Conservation (phyloP, 2,329 filamentous ascomycete genomes). For the Fusarium tanahbumbuense region DNA sequence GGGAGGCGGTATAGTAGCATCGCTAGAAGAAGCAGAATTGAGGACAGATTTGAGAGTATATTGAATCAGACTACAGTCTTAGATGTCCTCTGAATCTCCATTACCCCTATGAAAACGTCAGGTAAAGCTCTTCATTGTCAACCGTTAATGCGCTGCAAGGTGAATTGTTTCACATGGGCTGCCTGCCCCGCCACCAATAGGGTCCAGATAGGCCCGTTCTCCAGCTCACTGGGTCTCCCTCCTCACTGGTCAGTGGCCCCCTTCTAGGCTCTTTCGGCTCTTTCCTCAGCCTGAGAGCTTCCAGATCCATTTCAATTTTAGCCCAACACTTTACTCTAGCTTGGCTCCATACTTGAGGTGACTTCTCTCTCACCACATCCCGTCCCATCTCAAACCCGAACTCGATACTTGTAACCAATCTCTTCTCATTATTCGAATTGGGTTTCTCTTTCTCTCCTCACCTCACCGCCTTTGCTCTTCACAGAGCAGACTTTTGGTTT, state of each 20-base stretch:
- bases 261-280: conserved; percentile 25
- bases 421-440: conserved; percentile 4
- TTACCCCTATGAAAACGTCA: not conserved
- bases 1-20: not conserved
- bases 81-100: not conserved
- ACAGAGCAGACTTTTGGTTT: not conserved
- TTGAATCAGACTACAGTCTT: not conserved
- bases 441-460: conserved; percentile 2
- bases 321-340: conserved; percentile 34
- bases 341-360: conserved; percentile 1
- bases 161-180: conserved; percentile 32
- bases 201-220: conserved; percentile 17
- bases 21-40: not conserved
- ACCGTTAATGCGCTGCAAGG: conserved; percentile 18
- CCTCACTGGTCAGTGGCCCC: not conserved
- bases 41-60: not conserved
- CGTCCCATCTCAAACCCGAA: conserved; percentile 23
- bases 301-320: conserved; percentile 43
- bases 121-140: conserved; percentile 1
- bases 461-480: conserved; percentile 22
- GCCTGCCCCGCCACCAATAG: conserved; percentile 32
- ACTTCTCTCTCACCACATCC: conserved; percentile 25
- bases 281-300: conserved; percentile 39
- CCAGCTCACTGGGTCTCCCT: conserved; percentile 21
- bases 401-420: conserved; percentile 31